phyloP scores from a whole-genome alignment of 345 rosid genomes.

The Noccaea caerulescens region DNA sequence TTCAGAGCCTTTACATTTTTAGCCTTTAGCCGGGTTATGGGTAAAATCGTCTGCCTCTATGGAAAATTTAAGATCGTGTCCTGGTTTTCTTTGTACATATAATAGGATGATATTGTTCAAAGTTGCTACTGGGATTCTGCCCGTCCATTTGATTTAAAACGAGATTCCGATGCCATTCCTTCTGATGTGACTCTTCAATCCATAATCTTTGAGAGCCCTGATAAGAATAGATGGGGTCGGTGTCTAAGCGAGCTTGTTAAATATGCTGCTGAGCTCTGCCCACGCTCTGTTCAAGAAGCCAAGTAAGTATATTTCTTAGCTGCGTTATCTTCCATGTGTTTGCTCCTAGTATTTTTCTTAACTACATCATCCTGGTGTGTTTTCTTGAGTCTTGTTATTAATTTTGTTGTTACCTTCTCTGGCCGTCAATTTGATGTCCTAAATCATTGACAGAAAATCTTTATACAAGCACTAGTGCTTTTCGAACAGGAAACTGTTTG shows the following conservation, averaged over 20 bases:
- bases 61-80: conserved; percentile 20
- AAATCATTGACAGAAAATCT: conserved; percentile 20
- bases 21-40: conserved; percentile 26
- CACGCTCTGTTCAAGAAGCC: conserved; percentile 90
- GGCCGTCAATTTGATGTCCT: conserved; percentile 5
- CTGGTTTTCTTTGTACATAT: conserved; percentile 28
- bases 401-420: conserved; percentile 12
- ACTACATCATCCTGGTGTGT: conserved; percentile 24
- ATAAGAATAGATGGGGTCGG: conserved; percentile 95
- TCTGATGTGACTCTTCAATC: conserved; percentile 94
- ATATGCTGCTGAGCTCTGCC: conserved; percentile 96
- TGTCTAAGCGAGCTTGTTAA: conserved; percentile 95
- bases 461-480: conserved; percentile 19
- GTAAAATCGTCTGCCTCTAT: conserved; percentile 20
- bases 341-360: conserved; percentile 3
- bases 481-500: neutral
- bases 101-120: conserved; percentile 97
- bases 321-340: conserved; percentile 25
- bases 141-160: conserved; percentile 85
- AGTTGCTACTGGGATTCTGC: conserved; percentile 96
- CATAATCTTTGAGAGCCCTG: conserved; percentile 93
- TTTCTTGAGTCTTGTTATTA: conserved; percentile 15
- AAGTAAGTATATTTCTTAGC: conserved; percentile 61
- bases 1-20: conserved; percentile 21
- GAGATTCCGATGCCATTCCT: conserved; percentile 92